Evolutionary conservation across 768 basidiomycete species (phyloP).

Genomic region (Infundibulicybe gibba): DNA sequence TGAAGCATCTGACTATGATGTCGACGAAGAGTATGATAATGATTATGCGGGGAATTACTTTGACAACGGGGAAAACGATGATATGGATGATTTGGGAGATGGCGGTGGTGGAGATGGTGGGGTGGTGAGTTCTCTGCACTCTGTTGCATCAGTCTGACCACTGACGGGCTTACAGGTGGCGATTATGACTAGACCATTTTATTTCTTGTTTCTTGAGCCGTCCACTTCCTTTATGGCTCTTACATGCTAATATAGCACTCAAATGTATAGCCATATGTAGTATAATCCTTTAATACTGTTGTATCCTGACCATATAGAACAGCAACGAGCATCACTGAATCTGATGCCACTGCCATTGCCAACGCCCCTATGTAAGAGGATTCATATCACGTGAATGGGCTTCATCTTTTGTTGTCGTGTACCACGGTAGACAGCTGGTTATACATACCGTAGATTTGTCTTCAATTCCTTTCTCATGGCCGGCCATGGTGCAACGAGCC

Average conservation of each 20-base stretch:
- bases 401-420: too few species aligned
- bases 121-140: constrained; percentile 34
- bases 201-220: too few species aligned
- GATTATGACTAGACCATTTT: constrained; percentile 10
- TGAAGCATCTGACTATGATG: constrained; percentile 74
- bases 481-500: constrained; percentile 16
- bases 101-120: constrained; percentile 68
- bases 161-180: constrained; percentile 7
- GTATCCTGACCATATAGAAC: too few species aligned
- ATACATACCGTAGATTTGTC: background rate
- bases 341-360: too few species aligned
- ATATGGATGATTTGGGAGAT: constrained; percentile 73
- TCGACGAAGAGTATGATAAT: constrained; percentile 89
- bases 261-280: too few species aligned
- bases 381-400: too few species aligned
- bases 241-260: too few species aligned
- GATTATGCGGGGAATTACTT: constrained; percentile 92
- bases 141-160: background rate
- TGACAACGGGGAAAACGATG: constrained; percentile 84
- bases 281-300: too few species aligned
- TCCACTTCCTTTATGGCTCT: too few species aligned
- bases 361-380: too few species aligned
- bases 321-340: too few species aligned
- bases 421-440: background rate
- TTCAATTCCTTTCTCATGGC: constrained; percentile 12